Percentiles rank a stretch among this genome's conserved stretches.
These are phyloP conservation scores for Durio zibethinus DNA, from an alignment of 345 rosid species.

Conservation along the genomic window DNA sequence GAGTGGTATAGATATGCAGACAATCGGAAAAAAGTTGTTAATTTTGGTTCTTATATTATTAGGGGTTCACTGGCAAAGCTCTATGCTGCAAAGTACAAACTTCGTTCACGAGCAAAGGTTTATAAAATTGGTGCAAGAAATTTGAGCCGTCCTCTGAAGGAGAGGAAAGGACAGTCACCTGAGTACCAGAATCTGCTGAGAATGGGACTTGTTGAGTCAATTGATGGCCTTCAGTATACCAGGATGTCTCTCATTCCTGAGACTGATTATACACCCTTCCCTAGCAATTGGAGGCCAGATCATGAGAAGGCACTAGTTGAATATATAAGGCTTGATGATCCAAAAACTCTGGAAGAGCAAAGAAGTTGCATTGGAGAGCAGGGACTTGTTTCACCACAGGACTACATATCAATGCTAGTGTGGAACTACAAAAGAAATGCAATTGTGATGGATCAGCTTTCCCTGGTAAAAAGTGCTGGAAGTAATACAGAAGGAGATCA, in stretches of 20 bases:
- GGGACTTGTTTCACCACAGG: constrained; percentile 91
- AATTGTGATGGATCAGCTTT: constrained; percentile 59
- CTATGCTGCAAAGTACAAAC: constrained; percentile 92
- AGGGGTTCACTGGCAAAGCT: constrained; percentile 95
- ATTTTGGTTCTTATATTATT: constrained; percentile 81
- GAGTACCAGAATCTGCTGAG: constrained; percentile 76
- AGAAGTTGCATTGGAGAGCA: constrained; percentile 55
- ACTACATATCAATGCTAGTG: constrained; percentile 85
- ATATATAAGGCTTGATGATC: constrained; percentile 70
- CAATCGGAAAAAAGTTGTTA: constrained; percentile 83
- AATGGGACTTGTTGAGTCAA: constrained; percentile 88
- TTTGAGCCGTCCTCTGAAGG: constrained; percentile 77
- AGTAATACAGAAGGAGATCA: constrained; percentile 29
- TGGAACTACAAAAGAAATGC: constrained; percentile 96
- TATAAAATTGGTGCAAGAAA: constrained; percentile 66
- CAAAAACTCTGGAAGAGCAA: constrained; percentile 76
- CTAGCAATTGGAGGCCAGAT: constrained; percentile 81
- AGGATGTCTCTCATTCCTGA: constrained; percentile 96
- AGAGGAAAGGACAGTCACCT: constrained; percentile 89
- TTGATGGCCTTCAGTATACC: constrained; percentile 88
- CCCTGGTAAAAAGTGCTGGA: constrained; percentile 35
- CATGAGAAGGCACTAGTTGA: constrained; percentile 84
- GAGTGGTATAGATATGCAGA: constrained; percentile 95
- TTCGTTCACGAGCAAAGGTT: constrained; percentile 90
- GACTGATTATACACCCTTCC: constrained; percentile 83